A percentile compares a stretch with the other conserved stretches of the same genome.
Conservation (phyloP, 441 rosid genomes). For the Francoa sonchifolia region DNA sequence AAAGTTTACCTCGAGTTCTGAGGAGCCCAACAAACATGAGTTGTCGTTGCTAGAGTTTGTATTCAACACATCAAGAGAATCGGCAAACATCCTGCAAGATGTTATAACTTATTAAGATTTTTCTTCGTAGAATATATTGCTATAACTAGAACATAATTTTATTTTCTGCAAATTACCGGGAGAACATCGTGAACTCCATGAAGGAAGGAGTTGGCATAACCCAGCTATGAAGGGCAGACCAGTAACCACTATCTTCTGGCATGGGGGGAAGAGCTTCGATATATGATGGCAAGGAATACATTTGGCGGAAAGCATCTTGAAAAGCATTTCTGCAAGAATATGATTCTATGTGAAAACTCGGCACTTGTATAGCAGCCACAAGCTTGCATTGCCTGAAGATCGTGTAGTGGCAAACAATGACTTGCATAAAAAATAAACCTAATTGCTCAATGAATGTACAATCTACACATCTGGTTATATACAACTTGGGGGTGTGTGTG, state of each 20-base stretch:
- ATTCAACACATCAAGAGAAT: conserved; percentile 74
- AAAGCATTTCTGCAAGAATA: conserved; percentile 55
- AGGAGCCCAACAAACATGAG: conserved; percentile 56
- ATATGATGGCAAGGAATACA: conserved; percentile 64
- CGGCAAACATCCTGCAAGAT: conserved; percentile 76
- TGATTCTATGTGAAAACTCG: too few species aligned
- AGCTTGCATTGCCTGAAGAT: too few species aligned
- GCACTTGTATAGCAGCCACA: too few species aligned
- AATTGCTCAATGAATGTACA: too few species aligned
- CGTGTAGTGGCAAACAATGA: too few species aligned
- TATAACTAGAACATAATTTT: neutral
- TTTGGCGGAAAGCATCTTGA: conserved; percentile 64
- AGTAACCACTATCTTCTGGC: conserved; percentile 83
- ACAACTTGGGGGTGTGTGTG: too few species aligned
- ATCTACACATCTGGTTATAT: too few species aligned
- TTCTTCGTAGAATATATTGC: neutral
- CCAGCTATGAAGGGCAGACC: conserved; percentile 97
- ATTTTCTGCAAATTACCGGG: conserved; percentile 34
- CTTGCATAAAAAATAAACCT: too few species aligned
- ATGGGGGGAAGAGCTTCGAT: conserved; percentile 83
- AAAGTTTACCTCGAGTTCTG: conserved; percentile 54
- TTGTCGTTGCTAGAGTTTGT: conserved; percentile 28
- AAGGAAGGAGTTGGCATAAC: conserved; percentile 97
- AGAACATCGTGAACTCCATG: conserved; percentile 82
- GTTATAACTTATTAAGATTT: conserved; percentile 4